phyloP scores from a whole-genome alignment of 2,329 filamentous ascomycete genomes.

The Colletotrichum karsti region DNA sequence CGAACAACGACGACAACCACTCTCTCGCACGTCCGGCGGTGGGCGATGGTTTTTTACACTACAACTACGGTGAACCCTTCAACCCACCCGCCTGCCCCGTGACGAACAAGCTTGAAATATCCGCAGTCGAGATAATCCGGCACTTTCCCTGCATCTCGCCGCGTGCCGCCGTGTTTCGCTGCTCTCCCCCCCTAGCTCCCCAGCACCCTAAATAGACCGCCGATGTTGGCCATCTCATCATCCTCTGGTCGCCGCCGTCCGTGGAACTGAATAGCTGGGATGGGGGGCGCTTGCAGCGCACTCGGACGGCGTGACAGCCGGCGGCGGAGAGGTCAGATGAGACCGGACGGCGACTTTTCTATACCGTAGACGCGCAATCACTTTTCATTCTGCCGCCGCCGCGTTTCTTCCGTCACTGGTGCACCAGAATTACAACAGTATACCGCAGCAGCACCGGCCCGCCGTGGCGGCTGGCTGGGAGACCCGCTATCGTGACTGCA shows the following conservation, averaged over 20 bases:
- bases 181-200: background rate
- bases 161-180: background rate
- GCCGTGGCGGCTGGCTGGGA: too few relatives aligned
- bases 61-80: too few relatives aligned
- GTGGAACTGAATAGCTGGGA: background rate
- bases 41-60: too few relatives aligned
- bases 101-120: background rate
- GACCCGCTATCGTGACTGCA: too few relatives aligned
- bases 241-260: background rate
- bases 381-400: background rate
- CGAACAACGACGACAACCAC: background rate
- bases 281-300: background rate
- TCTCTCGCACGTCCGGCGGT: too few relatives aligned
- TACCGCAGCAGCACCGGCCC: too few relatives aligned
- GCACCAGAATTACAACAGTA: too few relatives aligned
- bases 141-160: slow-evolving; percentile 9
- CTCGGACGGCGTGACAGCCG: slow-evolving; percentile 6
- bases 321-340: slow-evolving; percentile 21
- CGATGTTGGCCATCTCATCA: background rate
- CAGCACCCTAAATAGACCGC: slow-evolving; percentile 13
- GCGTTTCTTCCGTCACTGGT: background rate
- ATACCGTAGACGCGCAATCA: slow-evolving; percentile 21
- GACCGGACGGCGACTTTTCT: slow-evolving; percentile 18
- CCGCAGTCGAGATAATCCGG: background rate
- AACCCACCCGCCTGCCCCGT: too few relatives aligned